Evolutionary conservation across 1,284 basidiomycete genomes (phyloP), one percentile per base, ranked within the genome.

Genomic region (Fomes fomentarius): DNA sequence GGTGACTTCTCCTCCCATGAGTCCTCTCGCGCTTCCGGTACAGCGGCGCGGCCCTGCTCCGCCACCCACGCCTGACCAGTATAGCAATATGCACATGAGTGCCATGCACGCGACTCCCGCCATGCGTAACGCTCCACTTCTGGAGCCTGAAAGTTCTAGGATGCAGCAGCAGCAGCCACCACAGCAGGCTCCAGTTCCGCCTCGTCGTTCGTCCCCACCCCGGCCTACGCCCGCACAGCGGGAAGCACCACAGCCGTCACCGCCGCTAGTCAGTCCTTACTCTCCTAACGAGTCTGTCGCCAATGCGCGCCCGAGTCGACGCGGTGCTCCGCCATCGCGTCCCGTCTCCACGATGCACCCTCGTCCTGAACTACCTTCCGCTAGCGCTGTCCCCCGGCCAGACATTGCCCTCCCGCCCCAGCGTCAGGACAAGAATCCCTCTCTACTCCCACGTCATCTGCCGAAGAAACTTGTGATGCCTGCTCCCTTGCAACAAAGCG

Each of bases 381-480:
- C 46, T 25, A 60, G 33, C 30, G 34, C 38, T 7, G 44, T 54
- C 4, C 64, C 57, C 1, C 57, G 58, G 3, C 68, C 68, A 2
- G 69, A 71, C 45, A 69, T 69, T 44, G 19, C 54, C 2, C 60
- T 70, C 14, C 69, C 68, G 8, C 69, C 69, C 0, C 59, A 42
- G 6, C 54, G 33, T 25, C 57, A 47, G 47, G 47, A 58, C 38
- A 54, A 61, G 39, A 53, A 54, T 17, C 43, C 50, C 21, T 60
- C 60, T 15, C 69, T 66, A 0, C 68, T 64, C 24, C 78, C 77
- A 14, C 74, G 70, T 33, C 77, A 84, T 63, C 63, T 84, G 22
- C 85, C 85, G 2, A 85, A 79, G 66, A 77, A 72, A 31, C 78
- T 88, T 28, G 82, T 88, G 31, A 88, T 88, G 85, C 85, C 85